Percentiles rank a stretch among this genome's conserved stretches.
These are phyloP conservation scores for Dioszegia hungarica DNA, from an alignment of 768 basidiomycete genomes.

Conservation along the genomic window DNA sequence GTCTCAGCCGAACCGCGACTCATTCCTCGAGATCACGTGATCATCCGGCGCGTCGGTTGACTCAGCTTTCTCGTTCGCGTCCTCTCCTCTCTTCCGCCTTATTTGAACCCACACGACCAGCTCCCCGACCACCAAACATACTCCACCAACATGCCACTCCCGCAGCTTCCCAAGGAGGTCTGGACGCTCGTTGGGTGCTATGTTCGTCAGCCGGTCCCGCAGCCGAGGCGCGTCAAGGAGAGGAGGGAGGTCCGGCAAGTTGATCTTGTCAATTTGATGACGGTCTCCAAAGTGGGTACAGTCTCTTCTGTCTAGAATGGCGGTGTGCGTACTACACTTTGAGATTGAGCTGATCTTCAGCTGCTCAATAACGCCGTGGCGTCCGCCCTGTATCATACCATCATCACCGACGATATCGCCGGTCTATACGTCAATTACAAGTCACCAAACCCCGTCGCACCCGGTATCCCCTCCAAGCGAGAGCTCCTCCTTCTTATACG, in stretches of 20 bases:
- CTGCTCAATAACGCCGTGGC: neutral
- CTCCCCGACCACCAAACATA: too few species aligned
- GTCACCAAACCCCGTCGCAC: neutral
- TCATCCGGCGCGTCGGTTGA: too few species aligned
- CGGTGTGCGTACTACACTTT: too few species aligned
- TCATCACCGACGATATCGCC: neutral
- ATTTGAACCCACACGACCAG: too few species aligned
- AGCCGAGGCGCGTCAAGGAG: neutral
- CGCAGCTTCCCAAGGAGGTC: neutral
- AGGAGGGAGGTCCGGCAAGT: neutral
- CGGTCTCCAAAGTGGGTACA: neutral
- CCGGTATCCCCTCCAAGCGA: neutral
- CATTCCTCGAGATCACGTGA: too few species aligned
- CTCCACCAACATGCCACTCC: too few species aligned
- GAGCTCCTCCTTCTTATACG: neutral
- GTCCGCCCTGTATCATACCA: neutral
- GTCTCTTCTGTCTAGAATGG: too few species aligned
- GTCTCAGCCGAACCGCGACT: too few species aligned
- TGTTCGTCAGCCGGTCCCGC: neutral
- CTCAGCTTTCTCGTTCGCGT: too few species aligned
- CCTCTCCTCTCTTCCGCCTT: too few species aligned
- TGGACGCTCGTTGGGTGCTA: neutral
- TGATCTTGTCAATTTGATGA: neutral
- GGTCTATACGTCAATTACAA: neutral
- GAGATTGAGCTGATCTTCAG: neutral